Evolutionary conservation across 495 filamentous ascomycete genomes (phyloP), one percentile per base, ranked within the genome.

Genomic region (Evansstolkia leycettana): DNA sequence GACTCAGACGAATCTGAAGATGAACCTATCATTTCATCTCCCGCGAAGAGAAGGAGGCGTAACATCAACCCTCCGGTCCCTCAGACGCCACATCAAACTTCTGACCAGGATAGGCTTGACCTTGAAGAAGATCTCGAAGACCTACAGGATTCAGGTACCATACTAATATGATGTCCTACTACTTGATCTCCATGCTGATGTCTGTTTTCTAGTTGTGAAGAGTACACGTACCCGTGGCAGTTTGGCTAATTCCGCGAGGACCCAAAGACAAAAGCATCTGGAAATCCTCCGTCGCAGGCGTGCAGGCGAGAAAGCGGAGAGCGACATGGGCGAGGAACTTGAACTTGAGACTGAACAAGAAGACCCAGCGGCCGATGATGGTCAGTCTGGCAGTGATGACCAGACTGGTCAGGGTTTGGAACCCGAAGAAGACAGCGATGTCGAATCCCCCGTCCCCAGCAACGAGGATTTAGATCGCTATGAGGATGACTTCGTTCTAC

Each of bases 401-500:
- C 12, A 25, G 26, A 7, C 29, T 5, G 35, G 8, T 13, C 23
- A 5, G 14, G 12, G 11, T n/a, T 5, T 29, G 11, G 10, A 12
- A n/a, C 28, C 30, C 12, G n/a, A 10, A 36, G 48, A 41, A 16
- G 46, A 65, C 17, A 60, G 48, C 23, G 59, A 59, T 14, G 50
- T 59, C 18, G 58, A 64, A 34, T 57, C 58, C 0, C 39, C 47
- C 15, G 51, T 64, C 5, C 46, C 42, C 3, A 46, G 46, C n/a
- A 55, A 57, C 32, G 60, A 61, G 38, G 58, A 58, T 34, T 45
- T 67, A 2, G 74, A 80, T 19, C 67, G 74, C 2, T 72, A 84
- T 36, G 72, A 86, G n/a, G 70, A 75, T 10, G 77, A 76, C 44
- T 89, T 87, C 38, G 62, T 92, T 12, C 50, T 67, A 7, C 76